Base-by-base conservation (phyloP, 805 yeast genomes). In the Ogataea paraovalis region DNA sequence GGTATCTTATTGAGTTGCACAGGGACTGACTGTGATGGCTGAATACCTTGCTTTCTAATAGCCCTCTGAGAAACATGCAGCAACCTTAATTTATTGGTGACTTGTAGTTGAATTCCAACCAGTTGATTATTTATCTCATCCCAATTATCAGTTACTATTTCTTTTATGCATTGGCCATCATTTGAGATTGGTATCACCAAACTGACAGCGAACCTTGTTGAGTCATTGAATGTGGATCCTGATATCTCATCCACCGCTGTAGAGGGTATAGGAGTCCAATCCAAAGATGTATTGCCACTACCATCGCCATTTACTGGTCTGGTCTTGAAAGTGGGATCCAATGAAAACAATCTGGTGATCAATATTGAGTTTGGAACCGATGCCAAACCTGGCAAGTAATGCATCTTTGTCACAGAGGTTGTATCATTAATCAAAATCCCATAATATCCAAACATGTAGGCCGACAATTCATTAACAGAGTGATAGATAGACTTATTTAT, bases 391-490 rank as follows among this genome's bases (percentile, higher is more conserved):
- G 81, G 81, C 16, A 79, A 59, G 39, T 66, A 52, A 58, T 79
- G 82, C 2, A 78, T 56, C 50, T 79, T 79, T 4, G 79, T 74
- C 12, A 72, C 60, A 20, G 70, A 60, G 18, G 67, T 65, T 16
- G 67, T 60, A 46, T 78, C 81, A 48, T 69, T 75, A 7, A 75
- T 64, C 8, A 80, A 78, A 28, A 79, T 63, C 0, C 83, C 83
- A 45, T 59, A 58, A 44, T 77, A 73, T 12, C 84, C 84, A 60
- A 78, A 79, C 77, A 79, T 76, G 53, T 71, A 75, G 47, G 74
- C 75, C 23, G 75, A 70, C 19, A 79, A 54, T 49, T 79, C 82
- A 46, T 62, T 65, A 20, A 66, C 52, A 16, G 73, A 67, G 51
- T 78, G 80, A 45, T 69, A 66, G 2, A 64, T 62, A 14, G 71